Base-by-base conservation (phyloP, 1,284 basidiomycete genomes). In the Tilletia indica region DNA sequence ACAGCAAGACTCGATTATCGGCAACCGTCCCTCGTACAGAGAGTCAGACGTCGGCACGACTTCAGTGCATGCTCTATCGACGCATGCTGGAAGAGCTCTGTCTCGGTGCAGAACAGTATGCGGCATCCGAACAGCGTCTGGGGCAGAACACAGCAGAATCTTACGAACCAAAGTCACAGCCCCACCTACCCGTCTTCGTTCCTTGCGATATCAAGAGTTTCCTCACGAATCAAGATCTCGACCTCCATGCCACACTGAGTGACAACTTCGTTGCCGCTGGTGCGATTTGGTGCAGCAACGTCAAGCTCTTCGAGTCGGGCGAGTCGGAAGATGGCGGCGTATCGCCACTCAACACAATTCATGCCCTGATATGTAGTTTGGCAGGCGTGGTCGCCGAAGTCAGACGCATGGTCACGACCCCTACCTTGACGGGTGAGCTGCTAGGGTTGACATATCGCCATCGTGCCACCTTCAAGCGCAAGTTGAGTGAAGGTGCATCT, bases 51-150 rank as follows among this genome's bases (percentile, higher is more conserved):
- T 72, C 73, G 45, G 77, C 78, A 2, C 70, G 76, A 2, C 74
- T 79, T 68, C 82, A 83, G 73, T 78, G 77, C 69, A 82, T 82
- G 82, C 76, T 80, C 19, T 83, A 83, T 72, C 74, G 74, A 51
- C 71, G 81, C 2, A 75, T 83, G 3, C 54, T 77, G 9, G 77
- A 79, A 48, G 74, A 74, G 0, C 58, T 80, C 6, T 72, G 72
- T 31, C 71, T 76, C 38, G 74, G 73, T 49, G 72, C 74, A 0
- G 61, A 64, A 36, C 61, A 64, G 6, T 64, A 64, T n/a, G 61
- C n/a, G 36, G 56, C 56, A 38, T 54, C 42, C 6, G 42, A 54
- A 19, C 49, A 25, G n/a, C 14, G 6, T n/a, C 8, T 9, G 5
- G 16, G 12, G 47, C 19, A 34, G 34, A 31, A 21, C n/a, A 11